Base-by-base conservation (phyloP, 176 grass and related monocot species). In the Triticum dicoccoides region DNA sequence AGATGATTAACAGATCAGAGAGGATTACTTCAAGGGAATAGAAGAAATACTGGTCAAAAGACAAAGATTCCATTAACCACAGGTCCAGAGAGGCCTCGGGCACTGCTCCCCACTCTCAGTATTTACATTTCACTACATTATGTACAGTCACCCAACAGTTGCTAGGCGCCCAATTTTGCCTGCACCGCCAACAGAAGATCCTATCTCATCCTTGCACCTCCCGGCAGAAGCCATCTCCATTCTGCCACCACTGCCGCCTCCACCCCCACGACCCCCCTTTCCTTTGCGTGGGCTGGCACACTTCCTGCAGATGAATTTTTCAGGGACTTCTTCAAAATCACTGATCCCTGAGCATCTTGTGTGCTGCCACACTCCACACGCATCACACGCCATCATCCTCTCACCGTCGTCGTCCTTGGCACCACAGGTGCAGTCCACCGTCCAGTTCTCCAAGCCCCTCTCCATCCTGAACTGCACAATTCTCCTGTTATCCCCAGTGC, bases 371-470 rank as follows among this genome's bases (percentile, higher is more conserved):
- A 94, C 90, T 61, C 94, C 97, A 80, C 97, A 98, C 10, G 74
- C 41, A 54, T 98, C 97, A 64, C 97, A 98, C 13, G 97, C 97
- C 84, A 98, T 73, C 97, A 98, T 98, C 76, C 97, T 92, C 79
- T 98, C 97, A 3, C 97, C 97, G 35, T 98, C 97, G 59, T 98
- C 97, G 15, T 98, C 97, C 69, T 91, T 93, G 65, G 97, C 97
- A 5, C 97, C 97, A 30, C 97, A 98, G 38, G 68, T 77, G 59
- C 97, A 98, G 82, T 98, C 94, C 42, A 98, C 94, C 4, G 88
- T 92, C 97, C 97, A 98, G 82, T 94, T 98, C 34, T 98, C 97
- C 62, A 98, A 78, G 29, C 97, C 97, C 82, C 97, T 92, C 85
- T 98, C 97, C 91, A 96, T 98, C 44, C 93, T 88, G 80, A 92